Percentiles rank a stretch among this genome's conserved stretches.
Evolutionary conservation across 2,329 filamentous ascomycete genomes (phyloP).

Genomic region (Neonectria neomacrospora): DNA sequence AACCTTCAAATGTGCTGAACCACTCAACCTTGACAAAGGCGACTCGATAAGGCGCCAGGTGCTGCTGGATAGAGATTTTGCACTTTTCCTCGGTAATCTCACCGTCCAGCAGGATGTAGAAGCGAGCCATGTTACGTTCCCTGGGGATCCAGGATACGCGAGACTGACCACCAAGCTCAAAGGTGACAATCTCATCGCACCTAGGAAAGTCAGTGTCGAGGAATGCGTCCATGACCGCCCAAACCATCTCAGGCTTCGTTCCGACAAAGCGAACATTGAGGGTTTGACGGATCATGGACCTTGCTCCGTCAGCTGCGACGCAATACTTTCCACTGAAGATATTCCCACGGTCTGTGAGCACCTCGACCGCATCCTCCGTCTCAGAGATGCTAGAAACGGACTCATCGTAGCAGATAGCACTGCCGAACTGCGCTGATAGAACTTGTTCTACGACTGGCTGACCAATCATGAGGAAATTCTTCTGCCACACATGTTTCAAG

Average conservation of each 20-base stretch:
- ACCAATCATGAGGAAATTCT: constrained; percentile 62
- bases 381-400: constrained; percentile 62
- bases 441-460: constrained; percentile 58
- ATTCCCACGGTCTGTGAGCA: constrained; percentile 48
- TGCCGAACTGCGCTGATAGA: constrained; percentile 49
- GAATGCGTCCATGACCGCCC: constrained; percentile 61
- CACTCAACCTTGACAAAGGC: neutral
- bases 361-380: constrained; percentile 60
- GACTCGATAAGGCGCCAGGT: neutral
- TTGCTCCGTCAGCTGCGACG: constrained; percentile 64
- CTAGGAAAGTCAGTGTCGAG: constrained; percentile 60
- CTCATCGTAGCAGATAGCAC: constrained; percentile 52
- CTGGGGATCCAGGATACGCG: constrained; percentile 6
- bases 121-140: constrained; percentile 5
- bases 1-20: neutral
- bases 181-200: constrained; percentile 1
- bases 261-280: constrained; percentile 56
- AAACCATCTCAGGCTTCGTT: constrained; percentile 61
- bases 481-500: constrained; percentile 57
- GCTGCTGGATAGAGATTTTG: neutral
- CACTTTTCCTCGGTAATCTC: neutral
- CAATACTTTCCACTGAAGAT: constrained; percentile 54
- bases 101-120: neutral
- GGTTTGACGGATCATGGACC: constrained; percentile 56
- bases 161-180: constrained; percentile 7